These are phyloP conservation scores for Trametes pubescens DNA, from an alignment of 1,284 basidiomycete species.

Conservation along the genomic window DNA sequence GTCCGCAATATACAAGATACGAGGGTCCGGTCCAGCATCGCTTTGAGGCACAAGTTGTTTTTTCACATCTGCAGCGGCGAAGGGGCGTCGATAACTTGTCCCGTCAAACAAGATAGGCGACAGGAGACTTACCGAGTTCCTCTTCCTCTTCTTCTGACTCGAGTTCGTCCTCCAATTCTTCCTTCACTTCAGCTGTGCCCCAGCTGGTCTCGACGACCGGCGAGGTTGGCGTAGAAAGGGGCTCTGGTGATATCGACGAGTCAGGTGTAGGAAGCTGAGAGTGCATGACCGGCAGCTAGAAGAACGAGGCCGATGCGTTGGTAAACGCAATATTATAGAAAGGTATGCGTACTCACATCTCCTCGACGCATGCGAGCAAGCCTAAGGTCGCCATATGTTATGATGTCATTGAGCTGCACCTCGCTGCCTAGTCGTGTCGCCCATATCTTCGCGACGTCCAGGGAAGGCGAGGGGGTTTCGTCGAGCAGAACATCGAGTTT, in stretches of 20 bases:
- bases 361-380: not conserved
- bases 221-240: constrained; percentile 17
- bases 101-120: not conserved
- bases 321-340: not conserved
- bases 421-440: constrained; percentile 14
- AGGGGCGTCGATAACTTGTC: not conserved
- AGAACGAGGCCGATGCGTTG: not conserved
- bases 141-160: constrained; percentile 21
- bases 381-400: constrained; percentile 18
- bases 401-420: constrained; percentile 17
- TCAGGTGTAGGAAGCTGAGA: constrained; percentile 26
- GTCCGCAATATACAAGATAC: constrained; percentile 8
- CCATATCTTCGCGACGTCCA: constrained; percentile 18
- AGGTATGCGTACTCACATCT: not conserved
- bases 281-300: not conserved
- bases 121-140: not conserved
- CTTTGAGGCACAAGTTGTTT: not conserved
- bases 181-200: constrained; percentile 17
- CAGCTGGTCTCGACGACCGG: constrained; percentile 8
- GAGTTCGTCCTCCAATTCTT: constrained; percentile 22
- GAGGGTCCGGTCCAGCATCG: not conserved
- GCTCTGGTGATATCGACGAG: constrained; percentile 29
- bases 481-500: constrained; percentile 19
- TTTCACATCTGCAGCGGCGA: not conserved
- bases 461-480: constrained; percentile 15